These are phyloP conservation scores for Tulasnella sp. DNA, from an alignment of 768 basidiomycete species.

Conservation along the genomic window DNA sequence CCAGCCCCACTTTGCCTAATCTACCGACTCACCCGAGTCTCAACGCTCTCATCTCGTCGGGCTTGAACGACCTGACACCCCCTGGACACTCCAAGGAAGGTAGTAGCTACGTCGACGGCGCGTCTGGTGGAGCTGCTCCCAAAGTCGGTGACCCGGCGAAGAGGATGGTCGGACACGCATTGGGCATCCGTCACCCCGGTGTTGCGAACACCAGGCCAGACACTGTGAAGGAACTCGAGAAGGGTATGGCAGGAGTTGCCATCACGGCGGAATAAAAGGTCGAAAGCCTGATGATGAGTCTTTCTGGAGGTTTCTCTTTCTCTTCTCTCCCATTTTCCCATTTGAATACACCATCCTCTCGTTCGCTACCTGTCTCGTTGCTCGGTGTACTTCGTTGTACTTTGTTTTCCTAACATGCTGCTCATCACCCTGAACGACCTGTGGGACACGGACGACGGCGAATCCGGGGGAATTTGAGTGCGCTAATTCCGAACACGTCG, in stretches of 20 bases:
- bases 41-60: conserved; percentile 72
- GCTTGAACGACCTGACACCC: conserved; percentile 37
- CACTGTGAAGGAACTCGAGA: conserved; percentile 46
- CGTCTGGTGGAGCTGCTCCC: conserved; percentile 30
- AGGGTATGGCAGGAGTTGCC: conserved; percentile 61
- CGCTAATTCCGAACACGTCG: not conserved
- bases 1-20: conserved; percentile 70
- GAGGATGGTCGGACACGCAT: conserved; percentile 76
- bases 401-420: not conserved
- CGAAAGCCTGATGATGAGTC: not conserved
- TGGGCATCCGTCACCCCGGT: conserved; percentile 72
- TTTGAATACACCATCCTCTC: conserved; percentile 1
- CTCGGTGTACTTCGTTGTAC: not conserved
- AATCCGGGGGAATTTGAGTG: not conserved
- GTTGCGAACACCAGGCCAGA: conserved; percentile 36
- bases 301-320: not conserved
- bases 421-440: not conserved
- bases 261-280: conserved; percentile 45
- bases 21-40: conserved; percentile 76
- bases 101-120: conserved; percentile 14
- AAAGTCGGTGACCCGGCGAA: conserved; percentile 82
- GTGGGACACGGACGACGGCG: not conserved
- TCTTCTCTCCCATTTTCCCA: not conserved
- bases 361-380: not conserved
- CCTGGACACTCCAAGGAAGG: conserved; percentile 5